Evolutionary conservation across 106 monocot species (phyloP), one percentile per base, ranked within the genome.

Genomic region (Acorus calamus): DNA sequence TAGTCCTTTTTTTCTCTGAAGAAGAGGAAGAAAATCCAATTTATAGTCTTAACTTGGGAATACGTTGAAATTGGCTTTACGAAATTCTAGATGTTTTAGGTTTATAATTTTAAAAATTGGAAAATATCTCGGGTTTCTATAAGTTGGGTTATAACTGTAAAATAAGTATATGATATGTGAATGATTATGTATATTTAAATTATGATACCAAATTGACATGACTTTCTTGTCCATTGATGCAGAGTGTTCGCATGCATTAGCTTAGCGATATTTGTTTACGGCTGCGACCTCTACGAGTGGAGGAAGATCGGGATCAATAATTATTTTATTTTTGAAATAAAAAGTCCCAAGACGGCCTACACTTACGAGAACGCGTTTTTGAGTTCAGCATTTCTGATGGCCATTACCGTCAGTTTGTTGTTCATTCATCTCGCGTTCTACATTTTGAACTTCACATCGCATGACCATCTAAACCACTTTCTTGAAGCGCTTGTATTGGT

Each of bases 311-410:
- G 96, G 70, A 99, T 99, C 13, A 99, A 99, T 74, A 69, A 88
- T 70, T 92, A 99, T 63, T 92, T 99, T 79, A 99, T 99, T 59
- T 99, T 99, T 63, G 98, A 99, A 52, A 92, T 99, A 72, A 70
- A 68, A 28, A 28, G 1, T 2, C 77, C 78, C 0, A 76, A 50
- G 68, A 88, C 92, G 0, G 85, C 88, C 43, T 67, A 92, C 2
- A 99, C 83, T 69, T 68, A 88, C 69, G 71, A 83, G 56, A 92
- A 99, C 57, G 98, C 92, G 11, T 99, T 92, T 66, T 92, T 99
- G 53, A 71, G 92, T 45, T 88, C 83, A 47, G 74, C 87, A 44
- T 75, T 83, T n/a, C 70, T 99, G 55, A 99, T 99, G 98, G 86
- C 92, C 3, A 69, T 75, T 3, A 92, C 88, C 2, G 80, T 99